phyloP scores from a whole-genome alignment of 805 yeast species.

The Candida sakaeoensis region DNA sequence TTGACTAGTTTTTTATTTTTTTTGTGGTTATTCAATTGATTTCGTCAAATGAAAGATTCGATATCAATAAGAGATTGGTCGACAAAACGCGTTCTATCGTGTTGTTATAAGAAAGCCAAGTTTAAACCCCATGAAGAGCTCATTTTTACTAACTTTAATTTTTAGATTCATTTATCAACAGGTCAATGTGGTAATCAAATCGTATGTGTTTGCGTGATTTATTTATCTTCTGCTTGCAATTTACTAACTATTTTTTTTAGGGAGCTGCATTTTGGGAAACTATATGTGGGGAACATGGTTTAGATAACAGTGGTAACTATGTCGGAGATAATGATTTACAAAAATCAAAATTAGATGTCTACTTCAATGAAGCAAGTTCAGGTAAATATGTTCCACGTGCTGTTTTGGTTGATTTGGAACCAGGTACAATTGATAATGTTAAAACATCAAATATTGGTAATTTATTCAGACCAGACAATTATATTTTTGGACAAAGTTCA shows the following conservation, averaged over 20 bases:
- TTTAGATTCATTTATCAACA: slow-evolving; percentile 86
- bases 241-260: slow-evolving; percentile 31
- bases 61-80: too few relatives aligned
- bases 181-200: slow-evolving; percentile 99
- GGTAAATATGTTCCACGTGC: slow-evolving; percentile 94
- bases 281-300: slow-evolving; percentile 83
- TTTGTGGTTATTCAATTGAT: too few relatives aligned
- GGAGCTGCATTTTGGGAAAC: slow-evolving; percentile 96
- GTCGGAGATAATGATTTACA: slow-evolving; percentile 47
- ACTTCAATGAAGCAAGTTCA: slow-evolving; percentile 81
- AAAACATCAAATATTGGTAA: slow-evolving; percentile 77
- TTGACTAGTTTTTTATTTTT: not conserved
- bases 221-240: not conserved
- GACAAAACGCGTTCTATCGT: too few relatives aligned
- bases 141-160: too few relatives aligned
- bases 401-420: slow-evolving; percentile 88
- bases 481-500: slow-evolving; percentile 83
- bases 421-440: slow-evolving; percentile 87
- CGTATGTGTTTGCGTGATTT: slow-evolving; percentile 39
- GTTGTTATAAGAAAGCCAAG: too few relatives aligned
- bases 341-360: slow-evolving; percentile 65
- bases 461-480: slow-evolving; percentile 89
- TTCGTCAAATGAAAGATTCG: too few relatives aligned
- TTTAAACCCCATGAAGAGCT: too few relatives aligned
- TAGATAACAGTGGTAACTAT: slow-evolving; percentile 70